A percentile compares a stretch with the other conserved stretches of the same genome.
Evolutionary conservation across 2,329 filamentous ascomycete species (phyloP).

Genomic region (Nectriaceae sp.): DNA sequence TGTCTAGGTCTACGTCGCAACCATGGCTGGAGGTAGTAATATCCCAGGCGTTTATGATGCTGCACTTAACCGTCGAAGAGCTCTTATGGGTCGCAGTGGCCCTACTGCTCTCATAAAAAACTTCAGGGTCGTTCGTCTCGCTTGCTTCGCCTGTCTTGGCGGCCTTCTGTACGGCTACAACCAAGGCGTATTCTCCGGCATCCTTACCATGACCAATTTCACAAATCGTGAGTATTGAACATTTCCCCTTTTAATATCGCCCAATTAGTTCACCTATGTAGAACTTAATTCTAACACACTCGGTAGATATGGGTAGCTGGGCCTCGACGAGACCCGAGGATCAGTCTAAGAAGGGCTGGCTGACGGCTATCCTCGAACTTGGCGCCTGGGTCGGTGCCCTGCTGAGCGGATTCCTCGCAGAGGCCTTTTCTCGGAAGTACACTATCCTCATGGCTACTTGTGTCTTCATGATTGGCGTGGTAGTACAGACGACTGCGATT

Average conservation of each 20-base stretch:
- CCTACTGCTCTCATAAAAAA: slow-evolving; percentile 60
- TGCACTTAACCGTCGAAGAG: slow-evolving; percentile 52
- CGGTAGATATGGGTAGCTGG: slow-evolving; percentile 57
- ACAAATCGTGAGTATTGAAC: slow-evolving; percentile 48
- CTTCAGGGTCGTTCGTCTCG: slow-evolving; percentile 59
- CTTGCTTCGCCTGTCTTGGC: slow-evolving; percentile 63
- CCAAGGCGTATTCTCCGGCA: slow-evolving; percentile 63
- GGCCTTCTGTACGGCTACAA: slow-evolving; percentile 71
- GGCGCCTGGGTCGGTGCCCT: slow-evolving; percentile 77
- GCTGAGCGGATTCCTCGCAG: slow-evolving; percentile 70
- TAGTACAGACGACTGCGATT: slow-evolving; percentile 67
- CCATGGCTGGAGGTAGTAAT: too few relatives aligned
- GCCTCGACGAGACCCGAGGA: too few relatives aligned
- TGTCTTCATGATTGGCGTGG: slow-evolving; percentile 70
- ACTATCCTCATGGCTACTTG: slow-evolving; percentile 65
- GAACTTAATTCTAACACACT: slow-evolving; percentile 9
- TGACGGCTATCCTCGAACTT: slow-evolving; percentile 71
- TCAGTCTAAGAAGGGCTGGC: slow-evolving; percentile 59
- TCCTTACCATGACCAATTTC: slow-evolving; percentile 61
- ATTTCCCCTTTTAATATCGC: too few relatives aligned
- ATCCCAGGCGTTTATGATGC: too few relatives aligned
- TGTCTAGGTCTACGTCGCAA: too few relatives aligned
- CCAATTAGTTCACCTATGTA: too few relatives aligned
- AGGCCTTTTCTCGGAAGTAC: slow-evolving; percentile 68
- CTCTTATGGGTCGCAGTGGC: slow-evolving; percentile 55